Conservation (phyloP, 2,329 filamentous ascomycete species). For the Nothophoma quercina region DNA sequence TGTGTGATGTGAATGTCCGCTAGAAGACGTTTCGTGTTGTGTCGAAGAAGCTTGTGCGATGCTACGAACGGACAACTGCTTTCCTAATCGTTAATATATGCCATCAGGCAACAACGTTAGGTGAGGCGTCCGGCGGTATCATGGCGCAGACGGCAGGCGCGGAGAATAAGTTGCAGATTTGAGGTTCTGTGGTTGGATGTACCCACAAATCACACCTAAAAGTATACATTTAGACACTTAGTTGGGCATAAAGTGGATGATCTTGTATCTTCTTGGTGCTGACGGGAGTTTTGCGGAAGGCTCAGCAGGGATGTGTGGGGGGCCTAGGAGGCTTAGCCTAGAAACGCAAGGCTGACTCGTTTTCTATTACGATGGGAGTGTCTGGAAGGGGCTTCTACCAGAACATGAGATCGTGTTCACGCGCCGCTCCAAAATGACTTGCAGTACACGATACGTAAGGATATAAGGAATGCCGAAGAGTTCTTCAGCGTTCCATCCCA, state of each 20-base stretch:
- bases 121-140: slow-evolving; percentile 1
- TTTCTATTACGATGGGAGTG: too few relatives aligned
- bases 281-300: not conserved
- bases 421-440: too few relatives aligned
- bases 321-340: slow-evolving; percentile 19
- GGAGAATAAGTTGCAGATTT: too few relatives aligned
- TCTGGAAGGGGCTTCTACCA: too few relatives aligned
- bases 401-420: too few relatives aligned
- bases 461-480: too few relatives aligned
- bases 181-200: not conserved
- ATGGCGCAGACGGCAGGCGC: not conserved
- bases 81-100: not conserved
- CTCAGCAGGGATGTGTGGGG: slow-evolving; percentile 14
- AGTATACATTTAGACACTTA: not conserved
- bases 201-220: not conserved
- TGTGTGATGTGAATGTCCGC: not conserved
- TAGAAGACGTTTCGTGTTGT: not conserved
- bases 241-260: not conserved
- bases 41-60: too few relatives aligned
- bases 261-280: not conserved
- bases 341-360: slow-evolving; percentile 11
- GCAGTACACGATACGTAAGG: too few relatives aligned
- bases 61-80: too few relatives aligned
- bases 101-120: slow-evolving; percentile 3
- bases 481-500: too few relatives aligned